These are phyloP conservation scores for Rhododendron simsii DNA, from an alignment of 148 eudicot genomes.

Conservation along the genomic window DNA sequence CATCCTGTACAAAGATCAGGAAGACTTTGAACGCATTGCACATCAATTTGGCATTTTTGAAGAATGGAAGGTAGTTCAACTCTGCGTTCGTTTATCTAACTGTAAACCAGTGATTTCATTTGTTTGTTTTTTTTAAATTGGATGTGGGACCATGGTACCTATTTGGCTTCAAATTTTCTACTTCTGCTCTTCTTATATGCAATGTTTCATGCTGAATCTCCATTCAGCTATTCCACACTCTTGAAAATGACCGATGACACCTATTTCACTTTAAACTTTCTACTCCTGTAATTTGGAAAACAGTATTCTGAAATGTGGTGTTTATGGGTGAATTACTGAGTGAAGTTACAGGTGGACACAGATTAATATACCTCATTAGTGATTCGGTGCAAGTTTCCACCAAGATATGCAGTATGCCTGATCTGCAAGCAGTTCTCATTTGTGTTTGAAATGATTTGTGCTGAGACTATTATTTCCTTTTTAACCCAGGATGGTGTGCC, in stretches of 20 bases:
- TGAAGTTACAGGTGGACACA: neutral
- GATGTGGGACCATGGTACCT: neutral
- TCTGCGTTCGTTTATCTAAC: neutral
- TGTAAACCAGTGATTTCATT: neutral
- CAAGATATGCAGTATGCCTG: neutral
- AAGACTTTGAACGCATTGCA: constrained; percentile 70
- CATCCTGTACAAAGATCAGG: constrained; percentile 61
- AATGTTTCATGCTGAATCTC: neutral
- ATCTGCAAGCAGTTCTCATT: neutral
- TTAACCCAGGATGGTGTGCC: constrained; percentile 84
- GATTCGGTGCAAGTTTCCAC: no score
- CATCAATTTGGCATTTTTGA: constrained; percentile 89
- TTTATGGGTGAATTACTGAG: neutral
- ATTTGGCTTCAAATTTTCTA: neutral
- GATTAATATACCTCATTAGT: no score
- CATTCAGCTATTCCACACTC: neutral
- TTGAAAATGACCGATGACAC: neutral
- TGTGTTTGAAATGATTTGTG: neutral
- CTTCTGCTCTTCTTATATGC: neutral
- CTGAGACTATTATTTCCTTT: neutral
- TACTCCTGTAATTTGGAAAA: neutral
- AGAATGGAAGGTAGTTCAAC: constrained; percentile 87
- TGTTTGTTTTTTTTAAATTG: neutral
- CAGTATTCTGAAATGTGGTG: neutral
- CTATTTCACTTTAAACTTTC: neutral